Conservation (phyloP, 2,329 filamentous ascomycete species). For the Fusarium longipes region DNA sequence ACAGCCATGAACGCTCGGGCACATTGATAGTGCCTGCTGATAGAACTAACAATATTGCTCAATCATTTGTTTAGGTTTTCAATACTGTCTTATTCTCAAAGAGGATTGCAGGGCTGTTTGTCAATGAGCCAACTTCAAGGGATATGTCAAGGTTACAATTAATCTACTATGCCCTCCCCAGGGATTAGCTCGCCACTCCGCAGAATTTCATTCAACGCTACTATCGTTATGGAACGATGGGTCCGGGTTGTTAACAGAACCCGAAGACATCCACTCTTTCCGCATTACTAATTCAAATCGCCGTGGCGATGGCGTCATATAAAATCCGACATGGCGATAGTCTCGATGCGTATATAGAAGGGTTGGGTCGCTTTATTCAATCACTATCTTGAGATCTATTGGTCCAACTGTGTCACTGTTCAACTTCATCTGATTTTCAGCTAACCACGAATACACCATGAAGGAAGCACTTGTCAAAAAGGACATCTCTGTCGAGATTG, state of each 20-base stretch:
- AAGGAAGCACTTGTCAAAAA: constrained; percentile 28
- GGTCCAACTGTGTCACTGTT: too few species aligned
- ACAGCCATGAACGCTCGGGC: neutral
- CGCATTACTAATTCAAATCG: neutral
- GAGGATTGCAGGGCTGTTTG: neutral
- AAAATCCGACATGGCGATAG: neutral
- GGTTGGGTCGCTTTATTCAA: neutral
- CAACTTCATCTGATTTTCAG: neutral
- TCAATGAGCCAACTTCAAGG: neutral
- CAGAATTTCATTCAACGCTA: neutral
- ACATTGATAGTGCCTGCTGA: neutral
- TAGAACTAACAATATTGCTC: neutral
- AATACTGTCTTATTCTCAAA: neutral
- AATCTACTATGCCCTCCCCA: neutral
- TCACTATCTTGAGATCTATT: neutral
- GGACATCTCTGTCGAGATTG: constrained; percentile 1
- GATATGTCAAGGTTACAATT: neutral
- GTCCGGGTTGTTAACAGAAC: neutral
- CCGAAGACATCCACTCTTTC: constrained; percentile 2
- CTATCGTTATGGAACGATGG: neutral
- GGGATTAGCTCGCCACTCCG: neutral
- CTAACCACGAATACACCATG: neutral
- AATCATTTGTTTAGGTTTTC: too few species aligned
- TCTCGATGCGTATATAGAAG: neutral
- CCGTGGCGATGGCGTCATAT: constrained; percentile 11